A percentile compares a stretch with the other conserved stretches of the same genome.
phyloP scores from a whole-genome alignment of 2,329 filamentous ascomycete genomes.

The Cryphonectria nitschkei region DNA sequence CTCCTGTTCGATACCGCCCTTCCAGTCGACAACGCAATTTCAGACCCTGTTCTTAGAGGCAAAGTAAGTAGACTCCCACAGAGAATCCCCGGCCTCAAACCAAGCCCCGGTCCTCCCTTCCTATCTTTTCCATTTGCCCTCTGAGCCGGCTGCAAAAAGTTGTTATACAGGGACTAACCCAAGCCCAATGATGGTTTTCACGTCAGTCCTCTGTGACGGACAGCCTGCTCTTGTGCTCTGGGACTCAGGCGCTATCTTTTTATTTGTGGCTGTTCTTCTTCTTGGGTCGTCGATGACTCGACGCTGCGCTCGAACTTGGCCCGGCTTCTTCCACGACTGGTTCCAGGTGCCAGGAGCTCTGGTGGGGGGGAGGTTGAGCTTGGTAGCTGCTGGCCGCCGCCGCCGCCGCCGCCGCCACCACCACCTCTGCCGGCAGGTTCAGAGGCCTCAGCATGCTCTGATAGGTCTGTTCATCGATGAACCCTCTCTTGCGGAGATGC shows the following conservation, averaged over 20 bases:
- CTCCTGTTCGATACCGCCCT: background rate
- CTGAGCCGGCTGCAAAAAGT: background rate
- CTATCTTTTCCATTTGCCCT: background rate
- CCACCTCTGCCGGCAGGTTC: background rate
- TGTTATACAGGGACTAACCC: background rate
- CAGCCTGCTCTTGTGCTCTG: background rate
- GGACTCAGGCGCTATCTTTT: background rate
- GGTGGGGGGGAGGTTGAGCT: background rate
- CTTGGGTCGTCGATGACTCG: background rate
- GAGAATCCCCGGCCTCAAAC: background rate
- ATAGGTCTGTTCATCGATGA: constrained; percentile 35
- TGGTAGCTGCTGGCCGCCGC: background rate
- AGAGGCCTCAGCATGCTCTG: background rate
- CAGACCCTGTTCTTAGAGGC: background rate
- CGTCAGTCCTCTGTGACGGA: background rate
- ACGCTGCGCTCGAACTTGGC: background rate
- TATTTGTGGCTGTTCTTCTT: background rate
- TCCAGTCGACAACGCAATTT: background rate
- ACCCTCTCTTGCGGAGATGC: constrained; percentile 38
- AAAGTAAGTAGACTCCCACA: background rate
- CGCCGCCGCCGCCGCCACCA: no score
- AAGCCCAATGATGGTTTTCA: no score
- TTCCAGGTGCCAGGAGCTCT: background rate
- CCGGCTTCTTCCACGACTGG: constrained; percentile 16
- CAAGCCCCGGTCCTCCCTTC: background rate